Percentiles rank a stretch among this genome's conserved stretches.
phyloP scores from a whole-genome alignment of 2,329 filamentous ascomycete genomes.

The Lojkania enalia region DNA sequence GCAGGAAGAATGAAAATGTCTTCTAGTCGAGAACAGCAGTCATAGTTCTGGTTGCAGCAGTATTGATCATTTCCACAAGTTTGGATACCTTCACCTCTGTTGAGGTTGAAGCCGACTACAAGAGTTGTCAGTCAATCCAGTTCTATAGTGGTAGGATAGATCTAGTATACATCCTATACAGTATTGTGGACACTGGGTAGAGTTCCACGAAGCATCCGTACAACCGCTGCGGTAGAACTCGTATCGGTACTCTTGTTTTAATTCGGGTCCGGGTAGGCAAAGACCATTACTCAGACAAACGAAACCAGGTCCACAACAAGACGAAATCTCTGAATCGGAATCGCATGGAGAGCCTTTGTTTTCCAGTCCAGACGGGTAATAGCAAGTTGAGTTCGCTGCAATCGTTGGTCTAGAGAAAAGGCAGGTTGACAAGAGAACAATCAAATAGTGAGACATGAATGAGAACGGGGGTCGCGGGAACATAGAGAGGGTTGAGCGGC shows the following conservation, averaged over 20 bases:
- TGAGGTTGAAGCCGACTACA: slow-evolving; percentile 10
- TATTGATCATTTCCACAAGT: slow-evolving; percentile 22
- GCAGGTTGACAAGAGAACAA: neutral
- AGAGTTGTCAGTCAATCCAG: slow-evolving; percentile 7
- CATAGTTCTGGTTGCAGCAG: slow-evolving; percentile 20
- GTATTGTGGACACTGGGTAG: slow-evolving; percentile 21
- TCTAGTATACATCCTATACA: slow-evolving; percentile 21
- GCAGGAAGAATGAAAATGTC: slow-evolving; percentile 20
- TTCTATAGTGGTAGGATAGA: neutral
- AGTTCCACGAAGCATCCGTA: slow-evolving; percentile 25
- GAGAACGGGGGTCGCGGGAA: too few relatives aligned
- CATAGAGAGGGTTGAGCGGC: too few relatives aligned
- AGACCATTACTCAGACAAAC: slow-evolving; percentile 27
- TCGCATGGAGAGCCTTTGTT: slow-evolving; percentile 21
- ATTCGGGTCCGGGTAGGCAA: slow-evolving; percentile 22
- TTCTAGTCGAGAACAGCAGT: slow-evolving; percentile 22
- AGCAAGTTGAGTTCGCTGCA: slow-evolving; percentile 16
- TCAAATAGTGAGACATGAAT: too few relatives aligned
- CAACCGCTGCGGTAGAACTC: slow-evolving; percentile 25
- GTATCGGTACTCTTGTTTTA: slow-evolving; percentile 16
- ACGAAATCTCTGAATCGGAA: slow-evolving; percentile 18
- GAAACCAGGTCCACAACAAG: slow-evolving; percentile 28
- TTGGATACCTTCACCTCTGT: slow-evolving; percentile 21
- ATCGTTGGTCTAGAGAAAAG: neutral
- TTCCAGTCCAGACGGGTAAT: slow-evolving; percentile 22